Evolutionary conservation across 2,329 filamentous ascomycete genomes (phyloP), one percentile per base, ranked within the genome.

Genomic region (Arthrobotrys iridis): DNA sequence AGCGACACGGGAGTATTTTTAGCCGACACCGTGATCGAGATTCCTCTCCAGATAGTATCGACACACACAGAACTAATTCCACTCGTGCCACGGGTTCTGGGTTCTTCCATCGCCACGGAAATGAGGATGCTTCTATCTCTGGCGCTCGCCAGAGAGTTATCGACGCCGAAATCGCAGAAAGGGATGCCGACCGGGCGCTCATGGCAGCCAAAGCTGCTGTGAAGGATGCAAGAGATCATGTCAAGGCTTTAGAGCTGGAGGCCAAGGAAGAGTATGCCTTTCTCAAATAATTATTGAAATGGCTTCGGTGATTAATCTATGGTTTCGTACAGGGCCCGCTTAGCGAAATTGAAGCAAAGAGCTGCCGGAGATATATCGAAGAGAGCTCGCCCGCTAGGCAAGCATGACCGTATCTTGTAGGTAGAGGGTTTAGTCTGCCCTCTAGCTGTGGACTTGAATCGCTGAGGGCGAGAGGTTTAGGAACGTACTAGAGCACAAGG

Each of bases 141-240:
- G 55, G 70, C 20, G 70, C 70, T 10, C 52, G 70, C 4, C 70
- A 74, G 33, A 20, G 62, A 22, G 70, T 74, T 37, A 74, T 74
- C n/a, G 70, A 74, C 20, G 70, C 70, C 30, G 70, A 74, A 55
- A 52, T 74, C 15, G 70, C 70, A 6, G 70, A 74, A 63, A 24
- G 70, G 41, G 70, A 74, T n/a, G 70, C 70, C 24, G 70, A 74
- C n/a, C 52, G 70, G 7, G 70, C 70, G n/a, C 52, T 74, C 13
- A 74, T 74, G 60, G 62, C 70, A 4, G 70, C 70, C 10, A 22
- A 26, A 7, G 45, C 52, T 6, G 70, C 70, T 1, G 70, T 74
- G 13, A 74, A 74, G n/a, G 43, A 74, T 43, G 70, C 70, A n/a
- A 55, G 62, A 33, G 46, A 67, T 35, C 70, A 74, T n/a, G 70